These are phyloP conservation scores for Thraustochytrium sp. DNA, from an alignment of 352 stramenopile genomes.

Conservation along the genomic window DNA sequence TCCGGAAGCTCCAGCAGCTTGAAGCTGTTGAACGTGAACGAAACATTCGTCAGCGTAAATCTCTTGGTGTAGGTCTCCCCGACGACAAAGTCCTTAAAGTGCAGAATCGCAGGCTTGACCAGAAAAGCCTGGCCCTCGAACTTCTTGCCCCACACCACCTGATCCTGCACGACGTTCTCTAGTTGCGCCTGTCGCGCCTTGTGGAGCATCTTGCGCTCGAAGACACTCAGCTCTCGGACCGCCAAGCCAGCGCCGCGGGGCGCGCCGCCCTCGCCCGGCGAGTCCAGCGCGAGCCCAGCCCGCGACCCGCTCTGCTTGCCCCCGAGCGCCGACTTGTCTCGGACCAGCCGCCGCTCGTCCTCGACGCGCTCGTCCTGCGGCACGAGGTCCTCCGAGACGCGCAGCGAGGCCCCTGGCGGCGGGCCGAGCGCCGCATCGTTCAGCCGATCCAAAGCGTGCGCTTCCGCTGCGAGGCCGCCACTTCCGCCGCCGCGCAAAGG, in stretches of 20 bases:
- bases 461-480: background rate
- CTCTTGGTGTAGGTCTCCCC: conserved; percentile 57
- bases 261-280: background rate
- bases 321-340: too few relatives aligned
- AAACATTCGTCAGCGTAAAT: conserved; percentile 80
- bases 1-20: conserved; percentile 68
- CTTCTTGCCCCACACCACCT: conserved; percentile 54
- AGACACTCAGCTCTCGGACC: conserved; percentile 44
- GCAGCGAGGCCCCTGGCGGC: background rate
- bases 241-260: conserved; percentile 12
- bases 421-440: background rate
- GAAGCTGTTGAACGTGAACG: conserved; percentile 83
- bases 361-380: background rate
- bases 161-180: conserved; percentile 28
- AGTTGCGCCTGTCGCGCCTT: background rate
- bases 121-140: conserved; percentile 74
- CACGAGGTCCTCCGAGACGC: background rate
- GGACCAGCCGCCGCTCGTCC: background rate
- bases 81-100: conserved; percentile 83
- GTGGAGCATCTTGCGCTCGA: conserved; percentile 46
- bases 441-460: background rate
- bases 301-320: background rate
- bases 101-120: conserved; percentile 63
- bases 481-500: too few relatives aligned
- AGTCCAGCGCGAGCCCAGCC: background rate